Evolutionary conservation across 1,284 basidiomycete genomes (phyloP), one percentile per base, ranked within the genome.

Genomic region (Hymenochaete sp.): DNA sequence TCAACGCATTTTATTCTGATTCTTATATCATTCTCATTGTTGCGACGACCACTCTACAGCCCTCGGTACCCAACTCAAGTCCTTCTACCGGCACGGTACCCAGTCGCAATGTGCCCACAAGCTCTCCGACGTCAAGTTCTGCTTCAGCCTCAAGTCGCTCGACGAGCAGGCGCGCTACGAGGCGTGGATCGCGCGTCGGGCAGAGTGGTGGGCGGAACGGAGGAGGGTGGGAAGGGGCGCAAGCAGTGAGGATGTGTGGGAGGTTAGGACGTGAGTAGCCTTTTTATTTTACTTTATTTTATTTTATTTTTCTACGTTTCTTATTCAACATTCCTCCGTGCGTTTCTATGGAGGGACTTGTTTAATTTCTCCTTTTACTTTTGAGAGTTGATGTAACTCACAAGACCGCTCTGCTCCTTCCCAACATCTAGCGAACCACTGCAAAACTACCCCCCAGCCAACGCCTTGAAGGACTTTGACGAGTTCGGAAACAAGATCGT

Each of bases 231-330:
- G n/a, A n/a, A 60, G 88, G 9, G 71, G 66, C 8, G 79, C 76
- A 57, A 92, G 88, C 62, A 90, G 87, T 49, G 95, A 98, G 66
- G 88, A 93, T 59, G 81, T 98, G 2, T 98, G 95, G 95, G 82
- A 89, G 52, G 70, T 87, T 18, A 67, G 93, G 59, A 77, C 68
- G 91, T 92, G 60, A 55, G 73, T 70, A 8, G 10, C 13, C 3
- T 10, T 22, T 21, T 13, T 26, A 10, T 44, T n/a, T 31, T 14
- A 31, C 13, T 8, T 2, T 4, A 11, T 4, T 11, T 16, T 10
- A 4, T 13, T 40, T 8, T 10, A 24, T 11, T 14, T 10, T 3
- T 11, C 13, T 24, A 22, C 14, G 10, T 24, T 3, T 10, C 11
- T 22, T 24, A 3, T 24, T 3, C n/a, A 11, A 16, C 35, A 24